Percentiles rank a stretch among this genome's conserved stretches.
phyloP scores from a whole-genome alignment of 306 rosid species.

The Urtica urens region DNA sequence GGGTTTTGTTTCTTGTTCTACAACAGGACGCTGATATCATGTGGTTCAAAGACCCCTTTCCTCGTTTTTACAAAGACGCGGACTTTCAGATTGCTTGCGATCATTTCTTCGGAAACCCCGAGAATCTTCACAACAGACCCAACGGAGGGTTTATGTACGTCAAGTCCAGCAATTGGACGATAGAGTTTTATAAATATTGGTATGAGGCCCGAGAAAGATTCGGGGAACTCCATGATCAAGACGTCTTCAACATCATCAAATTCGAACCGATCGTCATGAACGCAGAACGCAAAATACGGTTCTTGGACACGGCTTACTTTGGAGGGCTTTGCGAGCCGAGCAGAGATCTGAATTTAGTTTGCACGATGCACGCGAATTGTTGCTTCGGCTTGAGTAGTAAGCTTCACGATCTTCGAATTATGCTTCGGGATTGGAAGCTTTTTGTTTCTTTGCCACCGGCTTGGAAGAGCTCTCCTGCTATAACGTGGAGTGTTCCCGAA shows the following conservation, averaged over 20 bases:
- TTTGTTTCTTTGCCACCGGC: slow-evolving; percentile 61
- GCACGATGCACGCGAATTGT: slow-evolving; percentile 98
- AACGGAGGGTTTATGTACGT: slow-evolving; percentile 90
- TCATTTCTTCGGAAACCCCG: slow-evolving; percentile 56
- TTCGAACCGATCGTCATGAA: slow-evolving; percentile 38
- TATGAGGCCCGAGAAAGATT: slow-evolving; percentile 56
- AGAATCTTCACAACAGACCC: slow-evolving; percentile 61
- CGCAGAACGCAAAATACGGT: slow-evolving; percentile 58
- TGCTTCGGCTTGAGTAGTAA: slow-evolving; percentile 75
- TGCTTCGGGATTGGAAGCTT: slow-evolving; percentile 82
- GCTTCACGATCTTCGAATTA: slow-evolving; percentile 72
- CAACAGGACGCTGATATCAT: slow-evolving; percentile 90
- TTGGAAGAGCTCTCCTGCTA: slow-evolving; percentile 39
- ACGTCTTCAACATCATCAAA: slow-evolving; percentile 84
- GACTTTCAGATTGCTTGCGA: slow-evolving; percentile 96
- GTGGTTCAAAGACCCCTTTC: slow-evolving; percentile 98
- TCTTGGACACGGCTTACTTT: slow-evolving; percentile 77
- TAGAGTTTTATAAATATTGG: slow-evolving; percentile 83
- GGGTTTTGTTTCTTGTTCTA: slow-evolving; percentile 1
- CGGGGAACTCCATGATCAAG: slow-evolving; percentile 93
- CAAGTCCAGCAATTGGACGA: slow-evolving; percentile 71
- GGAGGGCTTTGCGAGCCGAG: slow-evolving; percentile 98
- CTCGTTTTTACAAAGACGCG: slow-evolving; percentile 46
- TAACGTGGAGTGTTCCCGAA: slow-evolving; percentile 83
- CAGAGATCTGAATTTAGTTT: slow-evolving; percentile 74